phyloP scores from a whole-genome alignment of 2,329 filamentous ascomycete species.

The Cladophialophora carrionii region DNA sequence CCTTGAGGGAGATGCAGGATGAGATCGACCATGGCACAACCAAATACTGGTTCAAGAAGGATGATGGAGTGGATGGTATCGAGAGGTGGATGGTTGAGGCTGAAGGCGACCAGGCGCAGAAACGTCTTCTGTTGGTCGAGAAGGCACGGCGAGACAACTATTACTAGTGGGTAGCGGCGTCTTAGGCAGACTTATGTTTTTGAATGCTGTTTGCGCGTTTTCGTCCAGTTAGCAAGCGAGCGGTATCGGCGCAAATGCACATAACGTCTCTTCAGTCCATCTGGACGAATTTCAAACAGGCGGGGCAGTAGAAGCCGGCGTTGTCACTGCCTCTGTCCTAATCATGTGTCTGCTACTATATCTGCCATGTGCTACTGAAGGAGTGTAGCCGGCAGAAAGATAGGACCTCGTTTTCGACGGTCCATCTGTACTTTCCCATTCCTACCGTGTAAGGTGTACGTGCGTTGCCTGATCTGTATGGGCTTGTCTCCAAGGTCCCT shows the following conservation, averaged over 20 bases:
- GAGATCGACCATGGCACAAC: constrained; percentile 14
- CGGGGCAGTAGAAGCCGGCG: background rate
- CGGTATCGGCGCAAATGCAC: background rate
- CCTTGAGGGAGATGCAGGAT: constrained; percentile 6
- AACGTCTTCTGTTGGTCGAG: background rate
- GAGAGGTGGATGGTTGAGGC: constrained; percentile 16
- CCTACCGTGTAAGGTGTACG: no score
- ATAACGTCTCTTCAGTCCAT: background rate
- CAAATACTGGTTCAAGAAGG: constrained; percentile 12
- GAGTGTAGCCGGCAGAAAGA: no score
- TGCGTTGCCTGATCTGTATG: background rate
- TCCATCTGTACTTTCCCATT: no score
- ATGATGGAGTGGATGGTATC: constrained; percentile 2
- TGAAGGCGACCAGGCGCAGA: constrained; percentile 4
- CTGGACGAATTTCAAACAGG: background rate
- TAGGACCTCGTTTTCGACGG: no score
- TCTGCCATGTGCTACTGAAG: background rate
- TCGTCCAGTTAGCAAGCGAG: constrained; percentile 4
- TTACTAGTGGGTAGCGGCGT: background rate
- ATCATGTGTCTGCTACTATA: background rate
- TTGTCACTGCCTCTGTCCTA: background rate
- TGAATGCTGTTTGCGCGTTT: background rate
- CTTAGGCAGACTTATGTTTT: background rate
- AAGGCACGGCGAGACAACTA: constrained; percentile 7
- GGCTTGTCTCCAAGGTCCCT: background rate